A percentile compares a stretch with the other conserved stretches of the same genome.
Evolutionary conservation across 306 rosid genomes (phyloP).

Genomic region (Echinosophora koreensis): DNA sequence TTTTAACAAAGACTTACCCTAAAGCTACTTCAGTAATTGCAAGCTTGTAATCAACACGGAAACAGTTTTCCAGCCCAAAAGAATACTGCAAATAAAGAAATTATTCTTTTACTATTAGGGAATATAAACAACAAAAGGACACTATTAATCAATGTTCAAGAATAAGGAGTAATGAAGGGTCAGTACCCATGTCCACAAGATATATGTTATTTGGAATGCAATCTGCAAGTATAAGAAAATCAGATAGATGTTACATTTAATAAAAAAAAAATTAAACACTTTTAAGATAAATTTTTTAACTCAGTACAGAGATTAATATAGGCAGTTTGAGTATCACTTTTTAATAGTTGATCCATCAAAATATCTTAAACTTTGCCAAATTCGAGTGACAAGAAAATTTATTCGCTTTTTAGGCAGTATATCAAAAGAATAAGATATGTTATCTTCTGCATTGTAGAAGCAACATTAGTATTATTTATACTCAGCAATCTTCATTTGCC

Average conservation of each 20-base stretch:
- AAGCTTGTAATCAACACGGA: conserved; percentile 64
- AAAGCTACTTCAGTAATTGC: conserved; percentile 61
- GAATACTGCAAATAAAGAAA: conserved; percentile 73
- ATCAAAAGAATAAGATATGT: conserved; percentile 44
- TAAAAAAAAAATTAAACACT: conserved; percentile 5
- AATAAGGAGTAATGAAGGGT: conserved; percentile 33
- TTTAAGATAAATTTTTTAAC: background rate
- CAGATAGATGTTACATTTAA: conserved; percentile 22
- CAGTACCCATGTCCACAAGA: conserved; percentile 88
- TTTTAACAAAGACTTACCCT: conserved; percentile 70
- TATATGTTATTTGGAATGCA: conserved; percentile 84
- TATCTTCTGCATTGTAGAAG: background rate
- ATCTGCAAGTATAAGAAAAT: conserved; percentile 69
- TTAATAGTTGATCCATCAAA: conserved; percentile 9
- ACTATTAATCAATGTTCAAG: background rate
- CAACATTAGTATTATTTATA: background rate
- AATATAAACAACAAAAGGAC: background rate
- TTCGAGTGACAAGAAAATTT: background rate
- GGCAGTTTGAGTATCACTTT: background rate
- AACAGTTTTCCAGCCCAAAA: conserved; percentile 76
- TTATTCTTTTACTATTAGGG: conserved; percentile 25
- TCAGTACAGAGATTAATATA: background rate
- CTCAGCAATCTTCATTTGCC: conserved; percentile 11
- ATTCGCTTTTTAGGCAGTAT: background rate
- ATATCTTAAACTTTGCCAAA: conserved; percentile 8